A percentile compares a stretch with the other conserved stretches of the same genome.
Evolutionary conservation across 768 basidiomycete species (phyloP).

Genomic region (Nevesoporus exiguus): DNA sequence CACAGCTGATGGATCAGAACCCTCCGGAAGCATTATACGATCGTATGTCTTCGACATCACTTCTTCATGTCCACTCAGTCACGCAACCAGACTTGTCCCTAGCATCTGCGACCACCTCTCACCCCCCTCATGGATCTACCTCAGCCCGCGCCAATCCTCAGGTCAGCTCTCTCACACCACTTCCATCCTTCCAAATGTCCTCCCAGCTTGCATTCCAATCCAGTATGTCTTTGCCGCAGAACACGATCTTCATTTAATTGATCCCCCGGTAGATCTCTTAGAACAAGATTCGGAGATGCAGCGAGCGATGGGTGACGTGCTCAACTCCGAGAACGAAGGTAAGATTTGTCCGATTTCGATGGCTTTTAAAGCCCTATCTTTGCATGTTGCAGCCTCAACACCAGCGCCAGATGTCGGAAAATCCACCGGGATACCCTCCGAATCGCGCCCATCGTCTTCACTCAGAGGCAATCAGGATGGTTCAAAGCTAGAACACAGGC

Average conservation of each 20-base stretch:
- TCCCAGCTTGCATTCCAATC: conserved; percentile 49
- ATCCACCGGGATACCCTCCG: conserved; percentile 1
- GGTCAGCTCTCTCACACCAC: conserved; percentile 52
- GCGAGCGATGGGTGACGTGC: conserved; percentile 52
- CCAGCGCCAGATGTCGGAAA: conserved; percentile 5
- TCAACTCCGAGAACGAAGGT: conserved; percentile 48
- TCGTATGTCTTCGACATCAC: conserved; percentile 29
- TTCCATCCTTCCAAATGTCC: conserved; percentile 51
- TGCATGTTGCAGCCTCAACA: conserved; percentile 13
- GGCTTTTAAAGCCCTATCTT: neutral
- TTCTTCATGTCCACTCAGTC: neutral
- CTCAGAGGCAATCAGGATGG: conserved; percentile 2
- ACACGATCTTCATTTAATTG: neutral
- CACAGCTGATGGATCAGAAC: conserved; percentile 37
- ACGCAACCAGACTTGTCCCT: conserved; percentile 12
- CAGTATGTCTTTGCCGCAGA: conserved; percentile 38
- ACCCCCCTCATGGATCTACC: conserved; percentile 24
- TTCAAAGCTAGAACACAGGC: conserved; percentile 7
- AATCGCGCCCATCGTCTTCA: conserved; percentile 16
- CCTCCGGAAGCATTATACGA: conserved; percentile 32
- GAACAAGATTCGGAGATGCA: conserved; percentile 75
- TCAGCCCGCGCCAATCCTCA: conserved; percentile 43
- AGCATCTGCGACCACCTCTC: conserved; percentile 14
- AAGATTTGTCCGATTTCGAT: neutral
- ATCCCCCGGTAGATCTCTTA: conserved; percentile 48